Evolutionary conservation across 1,284 basidiomycete species (phyloP).

Genomic region (Irpex sp.): DNA sequence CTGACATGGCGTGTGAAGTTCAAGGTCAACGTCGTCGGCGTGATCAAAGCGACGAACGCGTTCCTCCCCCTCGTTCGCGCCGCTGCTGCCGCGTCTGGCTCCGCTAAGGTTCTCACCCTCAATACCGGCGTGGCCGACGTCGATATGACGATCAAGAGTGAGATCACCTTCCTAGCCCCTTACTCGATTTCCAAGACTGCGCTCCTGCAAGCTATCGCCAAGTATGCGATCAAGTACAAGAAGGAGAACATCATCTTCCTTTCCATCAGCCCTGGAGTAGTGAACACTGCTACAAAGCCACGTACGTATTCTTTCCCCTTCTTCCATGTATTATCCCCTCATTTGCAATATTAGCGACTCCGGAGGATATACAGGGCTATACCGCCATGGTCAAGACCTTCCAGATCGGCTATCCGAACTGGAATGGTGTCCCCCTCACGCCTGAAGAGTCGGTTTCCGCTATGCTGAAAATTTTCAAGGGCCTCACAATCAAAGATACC

Average conservation of each 20-base stretch:
- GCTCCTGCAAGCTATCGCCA: slow-evolving; percentile 35
- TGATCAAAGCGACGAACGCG: slow-evolving; percentile 32
- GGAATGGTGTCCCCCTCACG: slow-evolving; percentile 25
- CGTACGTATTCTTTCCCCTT: slow-evolving; percentile 2
- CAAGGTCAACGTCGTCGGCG: slow-evolving; percentile 35
- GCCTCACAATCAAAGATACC: slow-evolving; percentile 23
- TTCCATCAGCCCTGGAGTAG: slow-evolving; percentile 33
- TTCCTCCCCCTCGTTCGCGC: slow-evolving; percentile 35
- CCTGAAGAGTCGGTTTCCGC: slow-evolving; percentile 28
- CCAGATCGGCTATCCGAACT: slow-evolving; percentile 17
- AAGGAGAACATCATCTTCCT: slow-evolving; percentile 35
- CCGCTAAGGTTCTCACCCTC: slow-evolving; percentile 33
- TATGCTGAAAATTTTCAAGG: slow-evolving; percentile 28
- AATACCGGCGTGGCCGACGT: slow-evolving; percentile 28
- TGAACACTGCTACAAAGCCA: slow-evolving; percentile 22
- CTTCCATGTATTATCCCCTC: background rate
- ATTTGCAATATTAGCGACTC: slow-evolving; percentile 10
- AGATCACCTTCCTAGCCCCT: slow-evolving; percentile 15
- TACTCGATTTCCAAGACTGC: slow-evolving; percentile 37
- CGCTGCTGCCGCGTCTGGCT: slow-evolving; percentile 24
- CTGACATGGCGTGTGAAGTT: slow-evolving; percentile 14
- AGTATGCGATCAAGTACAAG: slow-evolving; percentile 33
- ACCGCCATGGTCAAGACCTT: slow-evolving; percentile 15
- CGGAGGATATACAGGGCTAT: slow-evolving; percentile 15
- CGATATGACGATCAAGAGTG: slow-evolving; percentile 21